These are phyloP conservation scores for Fraxinus cuspidata DNA, from an alignment of 257 asterid species.

Conservation along the genomic window DNA sequence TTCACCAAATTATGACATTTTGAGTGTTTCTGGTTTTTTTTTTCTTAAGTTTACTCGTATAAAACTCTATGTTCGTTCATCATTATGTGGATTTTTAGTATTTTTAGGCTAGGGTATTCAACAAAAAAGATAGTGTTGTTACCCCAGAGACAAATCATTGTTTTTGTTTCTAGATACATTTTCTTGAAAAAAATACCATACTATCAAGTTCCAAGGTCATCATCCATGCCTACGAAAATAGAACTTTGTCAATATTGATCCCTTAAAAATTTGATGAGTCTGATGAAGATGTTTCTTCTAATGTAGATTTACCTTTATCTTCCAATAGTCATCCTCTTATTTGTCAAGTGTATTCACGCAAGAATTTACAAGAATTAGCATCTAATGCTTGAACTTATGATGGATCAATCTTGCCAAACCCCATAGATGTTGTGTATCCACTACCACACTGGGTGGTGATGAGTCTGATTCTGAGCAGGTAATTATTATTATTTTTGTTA, in stretches of 20 bases:
- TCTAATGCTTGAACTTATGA: not conserved
- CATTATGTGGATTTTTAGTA: not conserved
- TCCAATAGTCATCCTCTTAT: not conserved
- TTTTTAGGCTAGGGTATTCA: not conserved
- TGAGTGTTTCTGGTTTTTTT: not conserved
- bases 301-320: not conserved
- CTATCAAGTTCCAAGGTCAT: not conserved
- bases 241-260: not conserved
- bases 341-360: not conserved
- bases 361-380: not conserved
- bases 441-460: constrained; percentile 43
- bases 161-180: not conserved
- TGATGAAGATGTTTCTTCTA: not conserved
- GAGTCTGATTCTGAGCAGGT: constrained; percentile 71
- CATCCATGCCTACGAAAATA: not conserved
- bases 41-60: not conserved
- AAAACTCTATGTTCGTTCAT: not conserved
- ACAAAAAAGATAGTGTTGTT: not conserved
- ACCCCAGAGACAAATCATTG: not conserved
- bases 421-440: not conserved
- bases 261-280: not conserved
- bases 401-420: not conserved
- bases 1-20: not conserved
- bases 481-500: too few species aligned
- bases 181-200: not conserved